phyloP scores from a whole-genome alignment of 2,329 filamentous ascomycete genomes.

The Ceratocystis smalleyi region DNA sequence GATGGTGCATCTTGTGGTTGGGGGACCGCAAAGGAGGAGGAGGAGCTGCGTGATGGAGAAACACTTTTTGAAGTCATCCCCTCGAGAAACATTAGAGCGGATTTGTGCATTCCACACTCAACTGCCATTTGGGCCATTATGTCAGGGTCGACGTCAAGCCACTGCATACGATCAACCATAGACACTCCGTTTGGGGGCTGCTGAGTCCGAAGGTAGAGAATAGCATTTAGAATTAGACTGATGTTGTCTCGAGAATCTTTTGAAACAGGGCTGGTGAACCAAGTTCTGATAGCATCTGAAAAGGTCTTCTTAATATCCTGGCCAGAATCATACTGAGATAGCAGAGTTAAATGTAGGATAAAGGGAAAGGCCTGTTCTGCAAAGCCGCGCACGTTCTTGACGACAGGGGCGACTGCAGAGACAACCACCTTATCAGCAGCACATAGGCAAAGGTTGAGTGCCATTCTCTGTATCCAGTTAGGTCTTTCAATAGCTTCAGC shows the following conservation, averaged over 20 bases:
- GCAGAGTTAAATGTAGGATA: conserved; percentile 66
- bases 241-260: conserved; percentile 52
- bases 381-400: conserved; percentile 51
- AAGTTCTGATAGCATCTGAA: conserved; percentile 48
- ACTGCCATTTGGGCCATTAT: conserved; percentile 56
- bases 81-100: conserved; percentile 71
- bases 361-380: conserved; percentile 65
- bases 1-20: conserved; percentile 24
- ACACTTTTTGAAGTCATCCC: conserved; percentile 26
- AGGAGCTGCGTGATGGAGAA: conserved; percentile 35
- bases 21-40: conserved; percentile 50
- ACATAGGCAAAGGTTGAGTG: conserved; percentile 21
- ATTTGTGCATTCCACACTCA: conserved; percentile 71
- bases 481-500: conserved; percentile 29
- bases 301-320: conserved; percentile 44
- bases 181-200: conserved; percentile 58
- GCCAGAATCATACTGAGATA: conserved; percentile 48
- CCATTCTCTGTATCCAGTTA: conserved; percentile 48
- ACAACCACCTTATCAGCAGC: conserved; percentile 39
- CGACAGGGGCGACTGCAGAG: conserved; percentile 48
- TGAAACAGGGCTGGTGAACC: conserved; percentile 23
- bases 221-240: conserved; percentile 62
- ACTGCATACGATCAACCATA: conserved; percentile 60
- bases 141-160: conserved; percentile 72
- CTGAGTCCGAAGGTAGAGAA: conserved; percentile 82